Evolutionary conservation across 805 yeast species (phyloP).

Genomic region (Yarrowia sp.): DNA sequence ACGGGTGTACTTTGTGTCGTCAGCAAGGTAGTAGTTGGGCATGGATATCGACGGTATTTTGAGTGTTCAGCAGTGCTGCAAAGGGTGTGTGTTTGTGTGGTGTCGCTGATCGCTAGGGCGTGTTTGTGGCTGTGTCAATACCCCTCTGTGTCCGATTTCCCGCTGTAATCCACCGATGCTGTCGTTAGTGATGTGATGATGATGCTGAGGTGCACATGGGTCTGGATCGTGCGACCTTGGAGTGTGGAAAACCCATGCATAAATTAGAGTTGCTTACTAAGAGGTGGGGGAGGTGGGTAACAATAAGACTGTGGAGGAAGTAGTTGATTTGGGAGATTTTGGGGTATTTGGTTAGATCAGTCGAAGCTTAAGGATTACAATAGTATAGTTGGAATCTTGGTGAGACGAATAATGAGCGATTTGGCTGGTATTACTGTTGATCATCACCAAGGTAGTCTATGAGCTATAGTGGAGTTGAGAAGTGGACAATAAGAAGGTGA

Average conservation of each 20-base stretch:
- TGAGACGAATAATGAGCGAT: too few species aligned
- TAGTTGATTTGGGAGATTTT: background rate
- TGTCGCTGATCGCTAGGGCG: too few species aligned
- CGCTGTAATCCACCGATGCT: background rate
- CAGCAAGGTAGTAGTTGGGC: slow-evolving; percentile 33
- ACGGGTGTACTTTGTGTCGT: slow-evolving; percentile 39
- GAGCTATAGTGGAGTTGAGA: too few species aligned
- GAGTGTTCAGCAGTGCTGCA: background rate
- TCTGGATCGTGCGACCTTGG: slow-evolving; percentile 23
- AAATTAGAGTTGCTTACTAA: slow-evolving; percentile 9
- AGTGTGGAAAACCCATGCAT: slow-evolving; percentile 21
- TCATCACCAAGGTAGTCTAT: too few species aligned
- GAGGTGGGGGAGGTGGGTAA: background rate
- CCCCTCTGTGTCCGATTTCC: too few species aligned
- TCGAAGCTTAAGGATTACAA: too few species aligned
- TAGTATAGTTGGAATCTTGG: too few species aligned
- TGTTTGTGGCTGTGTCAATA: background rate
- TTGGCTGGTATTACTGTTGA: too few species aligned
- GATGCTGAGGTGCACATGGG: slow-evolving; percentile 5
- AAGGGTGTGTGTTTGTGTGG: background rate
- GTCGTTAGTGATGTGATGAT: background rate
- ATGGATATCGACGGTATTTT: slow-evolving; percentile 26
- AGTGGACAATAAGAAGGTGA: too few species aligned
- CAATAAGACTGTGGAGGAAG: background rate
- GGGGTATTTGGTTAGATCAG: too few species aligned